These are phyloP conservation scores for Physaria fendleri DNA, from an alignment of 345 rosid genomes.

Conservation along the genomic window DNA sequence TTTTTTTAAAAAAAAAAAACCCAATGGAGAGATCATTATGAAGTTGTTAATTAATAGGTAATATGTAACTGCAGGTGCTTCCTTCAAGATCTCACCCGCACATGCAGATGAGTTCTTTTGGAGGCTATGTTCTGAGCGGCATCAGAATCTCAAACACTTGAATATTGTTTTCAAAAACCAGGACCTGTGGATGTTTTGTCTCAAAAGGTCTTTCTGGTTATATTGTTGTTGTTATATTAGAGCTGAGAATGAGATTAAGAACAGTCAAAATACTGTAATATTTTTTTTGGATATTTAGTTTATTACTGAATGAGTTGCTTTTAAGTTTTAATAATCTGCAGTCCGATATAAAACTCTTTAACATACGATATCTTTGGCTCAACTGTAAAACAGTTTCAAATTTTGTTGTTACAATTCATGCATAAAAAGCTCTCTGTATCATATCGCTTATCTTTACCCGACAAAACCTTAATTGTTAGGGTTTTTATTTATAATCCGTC, in stretches of 20 bases:
- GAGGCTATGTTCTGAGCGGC: conserved; percentile 88
- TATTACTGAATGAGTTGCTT: too few relatives aligned
- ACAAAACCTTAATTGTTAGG: too few relatives aligned
- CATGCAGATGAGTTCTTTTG: conserved; percentile 86
- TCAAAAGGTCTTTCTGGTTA: conserved; percentile 6
- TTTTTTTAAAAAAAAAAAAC: too few relatives aligned
- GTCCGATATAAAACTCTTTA: too few relatives aligned
- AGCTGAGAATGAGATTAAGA: not conserved
- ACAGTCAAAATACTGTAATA: not conserved
- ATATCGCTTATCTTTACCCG: too few relatives aligned
- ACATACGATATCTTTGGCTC: too few relatives aligned
- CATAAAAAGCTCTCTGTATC: too few relatives aligned
- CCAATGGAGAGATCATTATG: not conserved
- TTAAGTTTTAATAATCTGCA: too few relatives aligned
- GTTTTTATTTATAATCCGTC: too few relatives aligned
- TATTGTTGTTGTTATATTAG: conserved; percentile 16
- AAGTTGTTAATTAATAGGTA: not conserved
- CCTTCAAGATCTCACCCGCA: conserved; percentile 91
- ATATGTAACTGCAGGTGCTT: conserved; percentile 52
- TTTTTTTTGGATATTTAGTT: too few relatives aligned
- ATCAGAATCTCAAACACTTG: conserved; percentile 43
- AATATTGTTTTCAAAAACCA: not conserved
- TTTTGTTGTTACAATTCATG: too few relatives aligned
- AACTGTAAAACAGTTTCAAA: too few relatives aligned
- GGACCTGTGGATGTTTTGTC: conserved; percentile 11